Percentiles rank a stretch among this genome's conserved stretches.
Evolutionary conservation across 352 stramenopile genomes (phyloP).

Genomic region (Hyaloperonospora arabidopsidis): DNA sequence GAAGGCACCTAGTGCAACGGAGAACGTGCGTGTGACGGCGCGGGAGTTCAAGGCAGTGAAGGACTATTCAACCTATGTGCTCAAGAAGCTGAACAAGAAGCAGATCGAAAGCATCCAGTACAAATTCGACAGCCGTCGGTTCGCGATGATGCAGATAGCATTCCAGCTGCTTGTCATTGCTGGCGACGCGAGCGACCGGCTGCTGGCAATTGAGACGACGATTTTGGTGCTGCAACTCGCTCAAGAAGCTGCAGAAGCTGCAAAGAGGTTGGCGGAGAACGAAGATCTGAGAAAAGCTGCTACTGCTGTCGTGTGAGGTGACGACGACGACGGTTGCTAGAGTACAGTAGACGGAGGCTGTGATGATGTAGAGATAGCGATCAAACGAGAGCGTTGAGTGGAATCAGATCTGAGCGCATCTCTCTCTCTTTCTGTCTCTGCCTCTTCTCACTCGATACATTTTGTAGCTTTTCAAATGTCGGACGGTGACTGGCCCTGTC

Average conservation of each 20-base stretch:
- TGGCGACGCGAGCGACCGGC: constrained; percentile 36
- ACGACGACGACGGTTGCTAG: no score
- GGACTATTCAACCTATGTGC: constrained; percentile 40
- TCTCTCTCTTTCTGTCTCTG: not conserved
- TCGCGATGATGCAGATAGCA: constrained; percentile 56
- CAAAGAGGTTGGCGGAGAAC: no score
- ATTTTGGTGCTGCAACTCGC: constrained; percentile 65
- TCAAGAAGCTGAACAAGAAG: constrained; percentile 41
- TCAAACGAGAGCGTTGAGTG: no score
- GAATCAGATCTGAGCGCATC: constrained; percentile 28
- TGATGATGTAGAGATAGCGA: no score
- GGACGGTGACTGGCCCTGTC: constrained; percentile 72
- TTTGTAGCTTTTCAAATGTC: constrained; percentile 46
- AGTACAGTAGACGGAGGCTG: no score
- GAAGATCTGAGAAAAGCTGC: not conserved
- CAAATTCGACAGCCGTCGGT: constrained; percentile 51
- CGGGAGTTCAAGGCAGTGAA: constrained; percentile 45
- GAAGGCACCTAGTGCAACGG: constrained; percentile 41
- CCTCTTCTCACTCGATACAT: not conserved
- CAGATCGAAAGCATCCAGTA: constrained; percentile 32
- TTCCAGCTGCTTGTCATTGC: constrained; percentile 64
- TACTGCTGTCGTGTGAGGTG: constrained; percentile 3
- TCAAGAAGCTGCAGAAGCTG: constrained; percentile 29
- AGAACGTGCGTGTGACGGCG: constrained; percentile 37
- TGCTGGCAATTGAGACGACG: constrained; percentile 45